Evolutionary conservation across 441 rosid genomes (phyloP).

Genomic region (Adansonia grandidieri): DNA sequence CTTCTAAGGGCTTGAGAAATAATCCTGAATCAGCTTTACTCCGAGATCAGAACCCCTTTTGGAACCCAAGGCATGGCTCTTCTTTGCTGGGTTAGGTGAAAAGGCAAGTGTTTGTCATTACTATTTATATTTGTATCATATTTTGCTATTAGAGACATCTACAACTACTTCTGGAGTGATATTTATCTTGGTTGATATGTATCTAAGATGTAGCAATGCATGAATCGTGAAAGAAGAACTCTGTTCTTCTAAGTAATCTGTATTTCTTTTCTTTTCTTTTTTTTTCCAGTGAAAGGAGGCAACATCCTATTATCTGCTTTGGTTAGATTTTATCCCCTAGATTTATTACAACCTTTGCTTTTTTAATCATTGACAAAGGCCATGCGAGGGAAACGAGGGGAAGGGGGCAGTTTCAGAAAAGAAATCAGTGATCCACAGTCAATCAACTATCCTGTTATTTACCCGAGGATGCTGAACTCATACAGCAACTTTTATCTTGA

Average conservation of each 20-base stretch:
- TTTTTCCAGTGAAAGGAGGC: not conserved
- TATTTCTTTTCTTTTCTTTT: too few relatives aligned
- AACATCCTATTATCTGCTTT: not conserved
- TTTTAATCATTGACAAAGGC: too few relatives aligned
- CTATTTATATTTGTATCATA: not conserved
- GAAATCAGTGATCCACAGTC: too few relatives aligned
- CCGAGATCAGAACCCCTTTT: constrained; percentile 50
- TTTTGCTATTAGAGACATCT: not conserved
- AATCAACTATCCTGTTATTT: too few relatives aligned
- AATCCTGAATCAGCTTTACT: constrained; percentile 34
- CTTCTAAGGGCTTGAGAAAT: not conserved
- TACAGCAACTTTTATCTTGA: not conserved
- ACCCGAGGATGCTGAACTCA: too few relatives aligned
- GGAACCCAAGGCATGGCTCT: constrained; percentile 40
- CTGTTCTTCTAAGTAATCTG: constrained; percentile 37
- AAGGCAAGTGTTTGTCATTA: not conserved
- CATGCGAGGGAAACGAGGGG: too few relatives aligned
- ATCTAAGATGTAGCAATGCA: not conserved
- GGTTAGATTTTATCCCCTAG: too few relatives aligned
- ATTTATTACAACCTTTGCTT: too few relatives aligned
- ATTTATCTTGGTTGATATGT: not conserved
- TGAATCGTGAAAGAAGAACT: constrained; percentile 32
- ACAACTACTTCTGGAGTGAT: not conserved
- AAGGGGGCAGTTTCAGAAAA: too few relatives aligned
- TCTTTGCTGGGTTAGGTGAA: constrained; percentile 19